A percentile compares a stretch with the other conserved stretches of the same genome.
phyloP scores from a whole-genome alignment of 306 rosid species.

The Comarum palustre region DNA sequence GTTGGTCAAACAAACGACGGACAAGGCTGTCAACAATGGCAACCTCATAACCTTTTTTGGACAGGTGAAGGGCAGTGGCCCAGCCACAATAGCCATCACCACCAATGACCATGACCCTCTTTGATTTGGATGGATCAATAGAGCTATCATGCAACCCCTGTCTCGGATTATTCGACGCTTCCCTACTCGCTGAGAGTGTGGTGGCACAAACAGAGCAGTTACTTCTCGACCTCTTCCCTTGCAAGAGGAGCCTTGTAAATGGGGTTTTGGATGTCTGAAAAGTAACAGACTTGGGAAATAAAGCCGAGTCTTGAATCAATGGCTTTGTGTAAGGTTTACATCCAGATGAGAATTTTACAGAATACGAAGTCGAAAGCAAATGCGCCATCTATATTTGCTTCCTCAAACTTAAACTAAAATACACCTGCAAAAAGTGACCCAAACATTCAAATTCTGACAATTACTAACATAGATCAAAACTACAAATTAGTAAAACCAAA shows the following conservation, averaged over 20 bases:
- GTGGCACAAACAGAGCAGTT: constrained; percentile 40
- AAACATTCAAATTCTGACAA: constrained; percentile 2
- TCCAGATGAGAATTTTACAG: constrained; percentile 48
- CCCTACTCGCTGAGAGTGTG: constrained; percentile 50
- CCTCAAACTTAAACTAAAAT: constrained; percentile 15
- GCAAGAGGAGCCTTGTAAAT: constrained; percentile 43
- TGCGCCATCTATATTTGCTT: constrained; percentile 48
- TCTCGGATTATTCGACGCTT: constrained; percentile 52
- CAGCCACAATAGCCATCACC: constrained; percentile 99
- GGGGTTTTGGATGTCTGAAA: constrained; percentile 40
- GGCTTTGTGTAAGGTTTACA: constrained; percentile 47
- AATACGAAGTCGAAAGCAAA: constrained; percentile 68
- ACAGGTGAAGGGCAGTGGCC: constrained; percentile 97
- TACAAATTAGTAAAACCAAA: background rate
- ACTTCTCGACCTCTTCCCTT: constrained; percentile 37
- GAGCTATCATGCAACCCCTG: constrained; percentile 28
- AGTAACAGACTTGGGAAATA: constrained; percentile 36
- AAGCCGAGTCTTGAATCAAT: constrained; percentile 33
- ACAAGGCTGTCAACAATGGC: constrained; percentile 87
- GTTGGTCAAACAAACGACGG: constrained; percentile 88
- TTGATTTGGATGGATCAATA: constrained; percentile 49
- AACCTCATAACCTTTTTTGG: constrained; percentile 89
- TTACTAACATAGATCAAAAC: background rate
- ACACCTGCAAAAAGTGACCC: constrained; percentile 37
- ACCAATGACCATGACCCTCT: constrained; percentile 84